Percentiles rank a stretch among this genome's conserved stretches.
Evolutionary conservation across 495 filamentous ascomycete species (phyloP).

Genomic region (Aspergillus kassunensis): DNA sequence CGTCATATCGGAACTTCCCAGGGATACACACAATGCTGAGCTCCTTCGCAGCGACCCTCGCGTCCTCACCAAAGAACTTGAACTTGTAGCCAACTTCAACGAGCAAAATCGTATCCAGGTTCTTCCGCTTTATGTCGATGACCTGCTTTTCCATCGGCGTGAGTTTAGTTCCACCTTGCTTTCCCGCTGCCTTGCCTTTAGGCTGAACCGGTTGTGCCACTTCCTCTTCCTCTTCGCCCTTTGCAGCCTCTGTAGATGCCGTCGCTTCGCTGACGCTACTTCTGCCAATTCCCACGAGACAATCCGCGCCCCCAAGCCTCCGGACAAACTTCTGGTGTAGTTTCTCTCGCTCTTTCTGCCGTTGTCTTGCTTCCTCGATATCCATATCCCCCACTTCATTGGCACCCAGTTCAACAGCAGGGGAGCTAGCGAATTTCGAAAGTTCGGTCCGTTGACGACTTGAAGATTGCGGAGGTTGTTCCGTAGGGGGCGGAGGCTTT

Average conservation of each 20-base stretch:
- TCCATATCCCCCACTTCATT: conserved; percentile 22
- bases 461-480: conserved; percentile 16
- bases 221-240: conserved; percentile 55
- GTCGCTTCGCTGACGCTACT: conserved; percentile 53
- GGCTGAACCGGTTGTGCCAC: conserved; percentile 41
- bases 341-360: conserved; percentile 55
- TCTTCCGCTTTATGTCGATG: conserved; percentile 86
- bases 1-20: conserved; percentile 90
- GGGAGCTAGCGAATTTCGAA: conserved; percentile 41
- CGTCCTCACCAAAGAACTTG: conserved; percentile 97
- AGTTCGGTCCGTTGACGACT: conserved; percentile 37
- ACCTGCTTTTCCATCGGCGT: conserved; percentile 94
- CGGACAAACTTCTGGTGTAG: conserved; percentile 85
- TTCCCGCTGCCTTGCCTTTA: conserved; percentile 53
- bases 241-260: conserved; percentile 47
- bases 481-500: not conserved
- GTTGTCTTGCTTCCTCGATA: conserved; percentile 45
- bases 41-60: conserved; percentile 82
- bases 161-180: conserved; percentile 69
- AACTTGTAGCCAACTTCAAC: conserved; percentile 99
- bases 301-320: conserved; percentile 81
- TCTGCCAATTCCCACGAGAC: conserved; percentile 64
- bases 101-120: conserved; percentile 84
- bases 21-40: conserved; percentile 96
- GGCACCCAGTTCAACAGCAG: conserved; percentile 11